Evolutionary conservation across 306 rosid species (phyloP).

Genomic region (Gleditsia sinensis): DNA sequence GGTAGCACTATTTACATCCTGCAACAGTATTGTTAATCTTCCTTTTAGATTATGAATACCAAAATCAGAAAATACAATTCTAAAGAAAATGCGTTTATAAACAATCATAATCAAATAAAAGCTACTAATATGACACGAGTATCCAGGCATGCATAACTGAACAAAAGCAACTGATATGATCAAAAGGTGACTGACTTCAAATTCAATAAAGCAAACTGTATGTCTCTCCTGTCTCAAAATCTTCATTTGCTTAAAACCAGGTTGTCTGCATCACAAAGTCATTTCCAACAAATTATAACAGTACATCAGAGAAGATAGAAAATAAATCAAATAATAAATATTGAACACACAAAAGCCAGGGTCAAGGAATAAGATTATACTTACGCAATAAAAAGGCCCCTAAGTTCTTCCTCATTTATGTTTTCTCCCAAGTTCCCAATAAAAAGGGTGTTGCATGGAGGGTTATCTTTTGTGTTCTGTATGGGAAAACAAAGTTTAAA

Average conservation of each 20-base stretch:
- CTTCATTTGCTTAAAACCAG: constrained; percentile 99
- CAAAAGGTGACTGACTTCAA: constrained; percentile 71
- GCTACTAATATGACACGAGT: not conserved
- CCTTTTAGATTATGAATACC: constrained; percentile 14
- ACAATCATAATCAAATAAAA: too few species aligned
- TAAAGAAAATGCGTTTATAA: too few species aligned
- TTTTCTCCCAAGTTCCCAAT: constrained; percentile 98
- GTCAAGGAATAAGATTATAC: constrained; percentile 42
- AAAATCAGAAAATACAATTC: constrained; percentile 21
- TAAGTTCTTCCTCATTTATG: constrained; percentile 94
- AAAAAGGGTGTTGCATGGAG: constrained; percentile 97
- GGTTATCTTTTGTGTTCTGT: constrained; percentile 98
- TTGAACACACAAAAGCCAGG: too few species aligned
- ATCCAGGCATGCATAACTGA: not conserved
- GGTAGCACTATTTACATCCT: constrained; percentile 93
- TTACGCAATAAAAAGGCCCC: constrained; percentile 89
- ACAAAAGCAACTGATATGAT: constrained; percentile 23
- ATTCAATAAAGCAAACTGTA: constrained; percentile 98
- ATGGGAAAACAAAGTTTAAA: constrained; percentile 16
- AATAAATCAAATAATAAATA: too few species aligned
- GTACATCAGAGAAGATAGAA: too few species aligned
- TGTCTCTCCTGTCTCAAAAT: constrained; percentile 97
- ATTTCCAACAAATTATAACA: constrained; percentile 17
- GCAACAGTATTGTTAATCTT: constrained; percentile 35
- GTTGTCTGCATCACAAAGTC: constrained; percentile 70